Evolutionary conservation across 148 eudicot genomes (phyloP).

Genomic region (Talinum fruticosum): DNA sequence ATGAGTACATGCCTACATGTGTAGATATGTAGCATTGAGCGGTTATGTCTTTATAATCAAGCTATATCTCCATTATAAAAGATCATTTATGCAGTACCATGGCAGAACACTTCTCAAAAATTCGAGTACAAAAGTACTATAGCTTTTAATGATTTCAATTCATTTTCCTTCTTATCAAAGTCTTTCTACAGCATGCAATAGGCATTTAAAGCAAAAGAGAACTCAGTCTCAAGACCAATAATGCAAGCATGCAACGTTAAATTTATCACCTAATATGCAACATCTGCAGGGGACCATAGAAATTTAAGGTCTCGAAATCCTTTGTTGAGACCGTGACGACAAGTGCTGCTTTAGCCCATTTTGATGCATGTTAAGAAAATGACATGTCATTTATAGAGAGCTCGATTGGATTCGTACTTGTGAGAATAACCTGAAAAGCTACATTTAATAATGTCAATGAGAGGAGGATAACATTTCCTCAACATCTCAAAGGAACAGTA

Average conservation of each 20-base stretch:
- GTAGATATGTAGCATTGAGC: too few relatives aligned
- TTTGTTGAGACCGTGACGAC: conserved; percentile 80
- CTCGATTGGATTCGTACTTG: conserved; percentile 84
- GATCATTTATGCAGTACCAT: too few relatives aligned
- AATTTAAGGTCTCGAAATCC: conserved; percentile 69
- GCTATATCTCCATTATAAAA: too few relatives aligned
- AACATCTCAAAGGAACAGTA: neutral
- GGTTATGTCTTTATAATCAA: too few relatives aligned
- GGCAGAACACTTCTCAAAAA: neutral
- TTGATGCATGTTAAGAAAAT: conserved; percentile 84
- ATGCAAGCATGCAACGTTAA: neutral
- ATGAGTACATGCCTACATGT: too few relatives aligned
- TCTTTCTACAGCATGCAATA: neutral
- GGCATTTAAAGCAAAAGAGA: neutral
- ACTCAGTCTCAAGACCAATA: neutral
- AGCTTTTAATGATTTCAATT: neutral
- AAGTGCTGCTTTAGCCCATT: conserved; percentile 95
- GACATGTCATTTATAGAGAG: conserved; percentile 98
- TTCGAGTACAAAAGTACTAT: neutral
- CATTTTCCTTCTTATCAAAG: neutral
- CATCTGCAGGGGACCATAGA: conserved; percentile 92
- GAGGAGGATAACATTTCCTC: neutral
- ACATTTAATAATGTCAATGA: neutral
- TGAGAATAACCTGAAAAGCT: conserved; percentile 79
- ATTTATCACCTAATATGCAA: conserved; percentile 73